A percentile compares a stretch with the other conserved stretches of the same genome.
phyloP scores from a whole-genome alignment of 495 filamentous ascomycete species.

The Aspergillus taichungensis region DNA sequence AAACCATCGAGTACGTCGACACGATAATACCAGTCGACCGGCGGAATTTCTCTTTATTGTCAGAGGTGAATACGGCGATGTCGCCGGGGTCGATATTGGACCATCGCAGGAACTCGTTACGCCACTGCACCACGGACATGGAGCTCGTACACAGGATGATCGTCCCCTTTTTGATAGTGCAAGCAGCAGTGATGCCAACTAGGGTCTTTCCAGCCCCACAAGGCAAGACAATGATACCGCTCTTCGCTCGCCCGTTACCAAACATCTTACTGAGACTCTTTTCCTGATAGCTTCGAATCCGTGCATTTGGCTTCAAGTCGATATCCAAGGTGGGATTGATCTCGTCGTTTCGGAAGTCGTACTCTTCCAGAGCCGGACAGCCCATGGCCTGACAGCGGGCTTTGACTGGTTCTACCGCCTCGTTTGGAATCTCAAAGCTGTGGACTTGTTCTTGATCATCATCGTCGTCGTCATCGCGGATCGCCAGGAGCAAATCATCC shows the following conservation, averaged over 20 bases:
- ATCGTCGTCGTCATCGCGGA: conserved; percentile 78
- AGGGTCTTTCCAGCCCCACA: conserved; percentile 97
- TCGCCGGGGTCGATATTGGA: conserved; percentile 92
- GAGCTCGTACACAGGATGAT: conserved; percentile 94
- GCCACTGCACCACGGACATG: conserved; percentile 97
- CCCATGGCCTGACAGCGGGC: conserved; percentile 81
- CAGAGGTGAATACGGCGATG: conserved; percentile 90
- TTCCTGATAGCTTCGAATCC: conserved; percentile 90
- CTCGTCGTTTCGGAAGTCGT: conserved; percentile 93
- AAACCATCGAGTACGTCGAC: conserved; percentile 97
- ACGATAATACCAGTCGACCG: conserved; percentile 91
- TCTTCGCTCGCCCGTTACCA: conserved; percentile 91
- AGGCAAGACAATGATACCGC: conserved; percentile 93
- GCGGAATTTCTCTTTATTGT: conserved; percentile 83
- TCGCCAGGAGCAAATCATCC: conserved; percentile 50
- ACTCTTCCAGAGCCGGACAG: conserved; percentile 87
- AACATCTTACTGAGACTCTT: conserved; percentile 99
- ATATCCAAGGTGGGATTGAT: conserved; percentile 87
- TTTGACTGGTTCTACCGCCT: conserved; percentile 74
- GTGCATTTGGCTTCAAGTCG: conserved; percentile 72
- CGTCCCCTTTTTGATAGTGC: conserved; percentile 92
- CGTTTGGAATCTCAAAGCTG: conserved; percentile 81
- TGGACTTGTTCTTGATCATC: conserved; percentile 86
- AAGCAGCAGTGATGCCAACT: conserved; percentile 93
- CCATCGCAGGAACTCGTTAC: conserved; percentile 93